These are phyloP conservation scores for Stagonosporopsis cucurbitacearum DNA, from an alignment of 2,329 filamentous ascomycete genomes.

Conservation along the genomic window DNA sequence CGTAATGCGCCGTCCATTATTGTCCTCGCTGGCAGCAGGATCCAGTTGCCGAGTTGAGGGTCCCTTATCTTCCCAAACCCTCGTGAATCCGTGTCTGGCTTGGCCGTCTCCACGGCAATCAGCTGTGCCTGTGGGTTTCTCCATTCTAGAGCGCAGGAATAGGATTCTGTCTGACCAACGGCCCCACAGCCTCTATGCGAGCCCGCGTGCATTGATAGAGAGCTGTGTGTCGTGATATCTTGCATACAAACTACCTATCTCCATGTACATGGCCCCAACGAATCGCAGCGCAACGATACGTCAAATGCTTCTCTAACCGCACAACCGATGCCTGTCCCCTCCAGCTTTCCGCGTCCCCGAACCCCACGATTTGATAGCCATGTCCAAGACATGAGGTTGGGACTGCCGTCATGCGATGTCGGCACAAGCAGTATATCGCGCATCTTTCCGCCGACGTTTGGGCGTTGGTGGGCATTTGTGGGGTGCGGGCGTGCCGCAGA, in stretches of 20 bases:
- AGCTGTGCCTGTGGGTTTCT: slow-evolving; percentile 7
- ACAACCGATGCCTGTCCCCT: slow-evolving; percentile 5
- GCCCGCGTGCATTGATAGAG: slow-evolving; percentile 19
- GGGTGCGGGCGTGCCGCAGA: slow-evolving; percentile 29
- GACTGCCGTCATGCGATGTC: slow-evolving; percentile 44
- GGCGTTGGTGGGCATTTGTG: slow-evolving; percentile 33
- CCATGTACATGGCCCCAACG: slow-evolving; percentile 15
- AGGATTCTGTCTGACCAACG: slow-evolving; percentile 20
- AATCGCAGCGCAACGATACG: slow-evolving; percentile 23
- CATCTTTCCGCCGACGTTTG: slow-evolving; percentile 29
- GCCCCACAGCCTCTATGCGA: slow-evolving; percentile 32
- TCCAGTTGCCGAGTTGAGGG: slow-evolving; percentile 9
- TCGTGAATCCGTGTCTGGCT: slow-evolving; percentile 13
- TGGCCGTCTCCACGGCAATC: slow-evolving; percentile 20
- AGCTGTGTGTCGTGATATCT: slow-evolving; percentile 4
- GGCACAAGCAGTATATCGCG: slow-evolving; percentile 33
- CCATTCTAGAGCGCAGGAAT: slow-evolving; percentile 23
- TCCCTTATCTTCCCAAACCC: slow-evolving; percentile 14
- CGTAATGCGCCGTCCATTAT: slow-evolving; percentile 18
- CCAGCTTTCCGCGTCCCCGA: slow-evolving; percentile 11
- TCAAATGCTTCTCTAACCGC: slow-evolving; percentile 18
- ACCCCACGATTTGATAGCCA: slow-evolving; percentile 36
- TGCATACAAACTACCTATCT: slow-evolving; percentile 2
- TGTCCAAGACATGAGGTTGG: slow-evolving; percentile 11
- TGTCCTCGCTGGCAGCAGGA: slow-evolving; percentile 13